phyloP scores from a whole-genome alignment of 2,329 filamentous ascomycete genomes.

The Beauveria brongniartii region DNA sequence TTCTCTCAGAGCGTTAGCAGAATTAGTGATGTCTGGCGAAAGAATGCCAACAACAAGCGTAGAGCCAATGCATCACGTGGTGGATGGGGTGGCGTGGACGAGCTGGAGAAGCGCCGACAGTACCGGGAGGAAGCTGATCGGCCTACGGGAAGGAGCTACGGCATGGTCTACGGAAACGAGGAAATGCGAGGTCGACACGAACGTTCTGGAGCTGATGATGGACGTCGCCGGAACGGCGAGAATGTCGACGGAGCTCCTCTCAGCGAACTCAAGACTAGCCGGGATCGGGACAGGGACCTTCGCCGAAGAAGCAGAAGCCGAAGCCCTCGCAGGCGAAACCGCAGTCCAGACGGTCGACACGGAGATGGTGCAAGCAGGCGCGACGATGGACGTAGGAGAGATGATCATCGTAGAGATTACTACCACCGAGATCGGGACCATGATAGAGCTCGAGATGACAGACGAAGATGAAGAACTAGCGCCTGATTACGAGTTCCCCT shows the following conservation, averaged over 20 bases:
- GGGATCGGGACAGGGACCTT: constrained; percentile 8
- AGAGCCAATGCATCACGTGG: constrained; percentile 48
- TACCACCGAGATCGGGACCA: not conserved
- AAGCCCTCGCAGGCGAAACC: constrained; percentile 27
- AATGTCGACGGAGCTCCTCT: not conserved
- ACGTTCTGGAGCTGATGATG: constrained; percentile 25
- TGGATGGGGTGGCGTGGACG: constrained; percentile 85
- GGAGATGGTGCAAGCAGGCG: constrained; percentile 24
- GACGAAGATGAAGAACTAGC: not conserved
- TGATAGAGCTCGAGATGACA: not conserved
- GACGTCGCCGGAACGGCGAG: constrained; percentile 15
- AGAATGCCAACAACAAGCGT: constrained; percentile 75
- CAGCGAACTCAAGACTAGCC: constrained; percentile 5
- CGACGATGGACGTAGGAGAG: constrained; percentile 1
- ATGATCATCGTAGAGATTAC: constrained; percentile 4
- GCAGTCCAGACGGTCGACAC: constrained; percentile 25
- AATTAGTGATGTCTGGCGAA: constrained; percentile 83
- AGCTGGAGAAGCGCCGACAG: constrained; percentile 82
- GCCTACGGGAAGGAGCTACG: constrained; percentile 46
- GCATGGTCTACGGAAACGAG: constrained; percentile 74
- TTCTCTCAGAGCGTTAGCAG: constrained; percentile 93
- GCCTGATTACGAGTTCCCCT: not conserved
- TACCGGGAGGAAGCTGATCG: constrained; percentile 63
- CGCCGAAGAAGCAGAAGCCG: constrained; percentile 35
- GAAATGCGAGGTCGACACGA: constrained; percentile 50